These are phyloP conservation scores for Cephalotrichum gorgonifer DNA, from an alignment of 2,329 filamentous ascomycete genomes.

Conservation along the genomic window DNA sequence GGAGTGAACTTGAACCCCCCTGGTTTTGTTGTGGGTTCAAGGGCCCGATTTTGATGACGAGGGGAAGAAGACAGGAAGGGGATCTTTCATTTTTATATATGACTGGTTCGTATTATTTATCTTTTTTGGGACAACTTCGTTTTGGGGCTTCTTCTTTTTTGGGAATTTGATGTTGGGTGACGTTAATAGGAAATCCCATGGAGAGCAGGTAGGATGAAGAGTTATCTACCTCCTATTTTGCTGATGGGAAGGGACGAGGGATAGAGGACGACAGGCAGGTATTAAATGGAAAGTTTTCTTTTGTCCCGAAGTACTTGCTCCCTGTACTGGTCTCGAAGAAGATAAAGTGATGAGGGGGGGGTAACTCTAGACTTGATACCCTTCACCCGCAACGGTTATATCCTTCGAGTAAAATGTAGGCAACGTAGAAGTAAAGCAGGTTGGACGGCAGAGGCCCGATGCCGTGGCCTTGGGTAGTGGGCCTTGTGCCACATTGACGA, in stretches of 20 bases:
- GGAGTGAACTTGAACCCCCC: not conserved
- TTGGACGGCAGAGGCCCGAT: no score
- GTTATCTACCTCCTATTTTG: not conserved
- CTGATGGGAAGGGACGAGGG: not conserved
- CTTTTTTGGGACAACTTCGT: slow-evolving; percentile 16
- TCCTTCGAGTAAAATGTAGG: no score
- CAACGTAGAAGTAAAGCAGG: no score
- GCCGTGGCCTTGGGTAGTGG: no score
- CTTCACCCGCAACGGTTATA: no score
- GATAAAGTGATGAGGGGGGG: no score
- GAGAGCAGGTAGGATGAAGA: no score
- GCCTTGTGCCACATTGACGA: no score
- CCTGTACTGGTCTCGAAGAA: not conserved
- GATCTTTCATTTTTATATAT: slow-evolving; percentile 19
- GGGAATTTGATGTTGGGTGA: not conserved
- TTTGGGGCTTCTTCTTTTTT: not conserved
- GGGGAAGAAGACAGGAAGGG: slow-evolving; percentile 7
- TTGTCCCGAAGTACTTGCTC: not conserved
- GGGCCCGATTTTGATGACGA: slow-evolving; percentile 13
- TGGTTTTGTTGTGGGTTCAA: slow-evolving; percentile 5
- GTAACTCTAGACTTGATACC: no score
- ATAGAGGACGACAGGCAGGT: not conserved
- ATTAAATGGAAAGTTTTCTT: not conserved
- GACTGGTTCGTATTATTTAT: slow-evolving; percentile 45
- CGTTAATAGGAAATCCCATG: not conserved